Conservation (phyloP, 169 alveolate genomes). For the Plasmodium blacklocki region DNA sequence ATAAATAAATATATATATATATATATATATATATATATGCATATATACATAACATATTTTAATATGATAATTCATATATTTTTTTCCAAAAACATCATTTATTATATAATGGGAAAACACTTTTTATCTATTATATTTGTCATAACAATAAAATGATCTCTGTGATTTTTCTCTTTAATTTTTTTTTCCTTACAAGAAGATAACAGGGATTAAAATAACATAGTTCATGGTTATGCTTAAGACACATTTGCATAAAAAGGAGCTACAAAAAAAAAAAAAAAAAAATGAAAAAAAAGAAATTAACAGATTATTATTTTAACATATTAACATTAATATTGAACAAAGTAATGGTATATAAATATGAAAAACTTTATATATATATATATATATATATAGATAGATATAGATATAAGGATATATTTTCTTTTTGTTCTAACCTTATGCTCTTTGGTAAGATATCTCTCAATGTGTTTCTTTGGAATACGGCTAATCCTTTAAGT, state of each 20-base stretch:
- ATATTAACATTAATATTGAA: too few relatives aligned
- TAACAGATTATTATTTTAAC: not conserved
- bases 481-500: conserved; percentile 46
- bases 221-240: conserved; percentile 9
- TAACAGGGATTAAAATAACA: conserved; percentile 16
- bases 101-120: too few relatives aligned
- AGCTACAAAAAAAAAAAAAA: conserved; percentile 20
- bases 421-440: conserved; percentile 18
- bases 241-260: conserved; percentile 12
- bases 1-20: not conserved
- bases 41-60: too few relatives aligned
- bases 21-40: not conserved
- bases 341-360: too few relatives aligned
- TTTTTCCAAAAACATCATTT: not conserved
- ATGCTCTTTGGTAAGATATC: conserved; percentile 34
- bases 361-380: too few relatives aligned
- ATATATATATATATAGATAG: not conserved
- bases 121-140: not conserved
- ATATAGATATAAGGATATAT: conserved; percentile 1
- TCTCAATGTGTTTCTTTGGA: conserved; percentile 12
- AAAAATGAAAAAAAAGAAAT: not conserved
- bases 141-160: not conserved
- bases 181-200: conserved; percentile 36
- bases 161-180: not conserved
- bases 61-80: too few relatives aligned